Evolutionary conservation across 2,329 filamentous ascomycete genomes (phyloP).

Genomic region (Nakataea oryzae): DNA sequence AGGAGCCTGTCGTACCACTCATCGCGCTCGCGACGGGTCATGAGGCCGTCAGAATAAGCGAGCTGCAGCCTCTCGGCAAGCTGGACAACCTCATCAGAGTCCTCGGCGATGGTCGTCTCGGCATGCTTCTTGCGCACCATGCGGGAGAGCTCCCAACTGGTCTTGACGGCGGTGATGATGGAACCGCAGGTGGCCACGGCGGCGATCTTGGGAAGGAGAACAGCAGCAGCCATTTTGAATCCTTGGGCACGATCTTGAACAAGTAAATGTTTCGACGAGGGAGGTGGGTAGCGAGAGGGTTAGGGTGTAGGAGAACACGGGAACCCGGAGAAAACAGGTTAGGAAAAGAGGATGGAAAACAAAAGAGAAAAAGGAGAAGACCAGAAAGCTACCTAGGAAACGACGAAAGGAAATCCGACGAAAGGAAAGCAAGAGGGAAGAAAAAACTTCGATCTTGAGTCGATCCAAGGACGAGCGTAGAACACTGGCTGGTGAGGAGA

Average conservation of each 20-base stretch:
- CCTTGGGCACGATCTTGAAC: neutral
- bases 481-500: neutral
- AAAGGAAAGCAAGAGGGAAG: neutral
- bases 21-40: conserved; percentile 13
- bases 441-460: neutral
- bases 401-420: no score
- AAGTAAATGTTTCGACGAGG: neutral
- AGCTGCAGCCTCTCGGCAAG: conserved; percentile 7
- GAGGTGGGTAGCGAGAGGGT: neutral
- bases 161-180: conserved; percentile 18
- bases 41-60: conserved; percentile 10
- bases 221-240: neutral
- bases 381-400: neutral
- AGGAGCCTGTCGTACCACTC: conserved; percentile 17
- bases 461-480: neutral
- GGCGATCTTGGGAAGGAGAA: conserved; percentile 7
- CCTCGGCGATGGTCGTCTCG: conserved; percentile 11
- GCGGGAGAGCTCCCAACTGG: conserved; percentile 17
- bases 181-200: conserved; percentile 16
- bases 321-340: neutral
- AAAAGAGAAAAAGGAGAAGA: neutral
- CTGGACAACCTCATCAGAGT: conserved; percentile 5
- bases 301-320: neutral
- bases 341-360: no score
- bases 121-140: conserved; percentile 15